Percentiles rank a stretch among this genome's conserved stretches.
Evolutionary conservation across 192 early-diverging fungal genomes (phyloP).

Genomic region (Physocladia obscura): DNA sequence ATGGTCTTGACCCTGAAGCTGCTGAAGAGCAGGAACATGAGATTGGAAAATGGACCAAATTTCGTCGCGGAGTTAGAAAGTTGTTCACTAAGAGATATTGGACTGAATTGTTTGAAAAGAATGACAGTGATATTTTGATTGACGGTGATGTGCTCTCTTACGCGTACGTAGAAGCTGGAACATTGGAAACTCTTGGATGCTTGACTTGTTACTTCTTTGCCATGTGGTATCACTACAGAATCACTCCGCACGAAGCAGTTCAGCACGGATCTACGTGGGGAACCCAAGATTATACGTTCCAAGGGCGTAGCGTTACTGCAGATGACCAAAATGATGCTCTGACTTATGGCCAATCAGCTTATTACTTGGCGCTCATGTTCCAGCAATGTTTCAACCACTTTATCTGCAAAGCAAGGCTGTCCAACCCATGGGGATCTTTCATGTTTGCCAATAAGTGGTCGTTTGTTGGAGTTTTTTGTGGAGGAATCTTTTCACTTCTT

Average conservation of each 20-base stretch:
- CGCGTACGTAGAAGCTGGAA: constrained; percentile 83
- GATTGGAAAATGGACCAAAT: constrained; percentile 23
- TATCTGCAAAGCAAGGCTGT: constrained; percentile 80
- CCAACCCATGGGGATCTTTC: constrained; percentile 75
- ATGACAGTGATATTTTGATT: constrained; percentile 79
- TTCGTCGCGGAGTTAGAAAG: constrained; percentile 27
- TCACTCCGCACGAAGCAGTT: constrained; percentile 50
- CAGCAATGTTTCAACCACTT: constrained; percentile 95
- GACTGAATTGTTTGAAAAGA: constrained; percentile 36
- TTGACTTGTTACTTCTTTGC: constrained; percentile 78
- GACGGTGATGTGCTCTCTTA: constrained; percentile 84
- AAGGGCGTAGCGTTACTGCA: constrained; percentile 30
- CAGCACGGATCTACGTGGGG: constrained; percentile 42
- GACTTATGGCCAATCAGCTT: constrained; percentile 74
- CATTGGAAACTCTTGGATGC: constrained; percentile 70
- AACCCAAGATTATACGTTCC: constrained; percentile 29
- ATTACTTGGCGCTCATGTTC: constrained; percentile 75
- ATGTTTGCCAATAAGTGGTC: constrained; percentile 69
- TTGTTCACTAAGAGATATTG: constrained; percentile 42
- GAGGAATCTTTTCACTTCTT: constrained; percentile 49
- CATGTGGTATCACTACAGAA: constrained; percentile 63
- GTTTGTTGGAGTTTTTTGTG: constrained; percentile 50
- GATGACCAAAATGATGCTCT: constrained; percentile 65
- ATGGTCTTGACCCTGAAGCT: not conserved
- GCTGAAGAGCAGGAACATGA: constrained; percentile 27